phyloP scores from a whole-genome alignment of 1,284 basidiomycete species.

The Trichosporon sp. region DNA sequence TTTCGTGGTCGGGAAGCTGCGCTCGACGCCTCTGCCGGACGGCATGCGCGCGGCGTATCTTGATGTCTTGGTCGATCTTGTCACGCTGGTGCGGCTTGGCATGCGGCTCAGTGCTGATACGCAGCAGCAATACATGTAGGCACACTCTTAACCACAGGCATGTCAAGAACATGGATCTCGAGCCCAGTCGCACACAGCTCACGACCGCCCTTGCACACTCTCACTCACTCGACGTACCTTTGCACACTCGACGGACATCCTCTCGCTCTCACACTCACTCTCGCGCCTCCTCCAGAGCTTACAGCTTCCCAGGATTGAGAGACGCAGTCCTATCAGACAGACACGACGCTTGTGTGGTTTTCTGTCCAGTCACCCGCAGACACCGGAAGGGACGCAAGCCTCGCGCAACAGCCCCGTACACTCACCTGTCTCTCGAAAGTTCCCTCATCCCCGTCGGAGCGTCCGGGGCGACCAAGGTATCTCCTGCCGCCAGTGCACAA shows the following conservation, averaged over 20 bases:
- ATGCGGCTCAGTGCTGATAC: not conserved
- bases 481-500: no score
- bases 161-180: not conserved
- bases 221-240: not conserved
- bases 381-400: not conserved
- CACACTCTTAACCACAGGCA: not conserved
- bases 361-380: not conserved
- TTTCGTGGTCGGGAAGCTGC: not conserved
- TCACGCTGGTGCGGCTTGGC: not conserved
- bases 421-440: not conserved
- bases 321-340: not conserved
- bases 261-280: not conserved
- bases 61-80: constrained; percentile 2
- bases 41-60: not conserved
- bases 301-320: not conserved
- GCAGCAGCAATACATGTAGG: not conserved
- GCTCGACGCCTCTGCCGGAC: not conserved
- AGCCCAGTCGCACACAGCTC: not conserved
- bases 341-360: not conserved
- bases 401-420: not conserved
- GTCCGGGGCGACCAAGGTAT: no score
- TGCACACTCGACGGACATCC: no score
- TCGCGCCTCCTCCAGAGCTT: not conserved
- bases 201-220: not conserved
- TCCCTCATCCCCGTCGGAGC: no score